These are phyloP conservation scores for Tephrocybe sp. DNA, from an alignment of 768 basidiomycete species.

Conservation along the genomic window DNA sequence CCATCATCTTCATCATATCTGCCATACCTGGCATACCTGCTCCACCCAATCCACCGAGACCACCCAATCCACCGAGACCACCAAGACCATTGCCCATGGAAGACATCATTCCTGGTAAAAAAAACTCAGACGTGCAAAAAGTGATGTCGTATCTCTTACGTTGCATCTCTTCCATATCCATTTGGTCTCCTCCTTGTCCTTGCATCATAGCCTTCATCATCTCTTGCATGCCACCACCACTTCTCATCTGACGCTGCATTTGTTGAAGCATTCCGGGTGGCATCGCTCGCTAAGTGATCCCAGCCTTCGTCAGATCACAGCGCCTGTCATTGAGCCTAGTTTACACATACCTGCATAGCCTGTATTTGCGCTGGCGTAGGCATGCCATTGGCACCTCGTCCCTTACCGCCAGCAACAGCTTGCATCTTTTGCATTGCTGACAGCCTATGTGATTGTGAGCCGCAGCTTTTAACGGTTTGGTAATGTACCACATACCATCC, in stretches of 20 bases:
- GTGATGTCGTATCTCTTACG: constrained; percentile 40
- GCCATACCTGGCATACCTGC: constrained; percentile 66
- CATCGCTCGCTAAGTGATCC: constrained; percentile 68
- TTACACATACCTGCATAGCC: constrained; percentile 77
- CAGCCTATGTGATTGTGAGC: constrained; percentile 45
- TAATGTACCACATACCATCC: constrained; percentile 62
- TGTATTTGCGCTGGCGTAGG: constrained; percentile 92
- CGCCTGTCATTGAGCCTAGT: constrained; percentile 6
- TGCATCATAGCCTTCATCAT: constrained; percentile 99
- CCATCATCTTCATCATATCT: constrained; percentile 90
- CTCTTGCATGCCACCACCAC: constrained; percentile 91
- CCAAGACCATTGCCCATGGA: constrained; percentile 78
- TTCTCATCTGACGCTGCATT: constrained; percentile 79
- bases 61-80: constrained; percentile 58
- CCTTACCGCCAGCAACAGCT: constrained; percentile 79
- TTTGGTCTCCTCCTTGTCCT: constrained; percentile 84
- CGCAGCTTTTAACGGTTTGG: neutral
- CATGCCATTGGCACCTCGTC: constrained; percentile 84
- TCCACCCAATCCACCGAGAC: constrained; percentile 50
- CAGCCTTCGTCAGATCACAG: neutral
- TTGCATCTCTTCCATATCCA: constrained; percentile 95
- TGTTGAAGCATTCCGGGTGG: constrained; percentile 96
- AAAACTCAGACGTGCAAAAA: neutral
- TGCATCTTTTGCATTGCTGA: constrained; percentile 95
- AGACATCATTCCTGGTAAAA: constrained; percentile 74